Evolutionary conservation across 768 basidiomycete genomes (phyloP).

Genomic region (Daedaleopsis sinensis): DNA sequence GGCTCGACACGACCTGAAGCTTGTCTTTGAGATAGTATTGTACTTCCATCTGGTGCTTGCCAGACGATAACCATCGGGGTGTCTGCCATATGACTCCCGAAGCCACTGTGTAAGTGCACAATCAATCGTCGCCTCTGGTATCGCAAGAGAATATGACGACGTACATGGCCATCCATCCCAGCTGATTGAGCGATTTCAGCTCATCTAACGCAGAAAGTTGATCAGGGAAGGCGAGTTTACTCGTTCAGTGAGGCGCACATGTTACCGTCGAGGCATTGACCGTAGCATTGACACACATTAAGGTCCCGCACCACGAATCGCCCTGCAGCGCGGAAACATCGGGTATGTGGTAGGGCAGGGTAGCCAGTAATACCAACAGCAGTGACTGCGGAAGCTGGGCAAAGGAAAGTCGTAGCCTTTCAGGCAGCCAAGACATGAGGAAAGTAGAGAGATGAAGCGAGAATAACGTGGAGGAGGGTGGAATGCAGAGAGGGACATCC

Average conservation of each 20-base stretch:
- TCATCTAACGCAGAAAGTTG: conserved; percentile 40
- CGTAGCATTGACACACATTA: conserved; percentile 53
- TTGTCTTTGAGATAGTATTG: conserved; percentile 61
- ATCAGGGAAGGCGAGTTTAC: neutral
- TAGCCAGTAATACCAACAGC: conserved; percentile 3
- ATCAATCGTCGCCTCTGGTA: neutral
- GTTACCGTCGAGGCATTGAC: conserved; percentile 44
- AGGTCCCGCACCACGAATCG: conserved; percentile 45
- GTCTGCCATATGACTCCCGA: conserved; percentile 50
- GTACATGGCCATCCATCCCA: conserved; percentile 59
- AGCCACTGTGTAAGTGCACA: conserved; percentile 38
- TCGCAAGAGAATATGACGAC: conserved; percentile 27
- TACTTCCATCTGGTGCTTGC: conserved; percentile 52
- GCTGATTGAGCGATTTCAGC: conserved; percentile 41
- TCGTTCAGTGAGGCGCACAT: conserved; percentile 39
- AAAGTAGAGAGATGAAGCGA: neutral
- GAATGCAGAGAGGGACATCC: neutral
- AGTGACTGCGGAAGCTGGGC: conserved; percentile 9
- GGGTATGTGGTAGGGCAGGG: conserved; percentile 22
- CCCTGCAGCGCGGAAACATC: conserved; percentile 40
- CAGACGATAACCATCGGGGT: conserved; percentile 62
- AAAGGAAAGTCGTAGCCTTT: conserved; percentile 8
- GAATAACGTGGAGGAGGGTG: conserved; percentile 2
- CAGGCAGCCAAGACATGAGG: conserved; percentile 6
- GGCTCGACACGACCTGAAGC: conserved; percentile 53